These are phyloP conservation scores for Hymenoscyphus occultus DNA, from an alignment of 2,329 filamentous ascomycete genomes.

Conservation along the genomic window DNA sequence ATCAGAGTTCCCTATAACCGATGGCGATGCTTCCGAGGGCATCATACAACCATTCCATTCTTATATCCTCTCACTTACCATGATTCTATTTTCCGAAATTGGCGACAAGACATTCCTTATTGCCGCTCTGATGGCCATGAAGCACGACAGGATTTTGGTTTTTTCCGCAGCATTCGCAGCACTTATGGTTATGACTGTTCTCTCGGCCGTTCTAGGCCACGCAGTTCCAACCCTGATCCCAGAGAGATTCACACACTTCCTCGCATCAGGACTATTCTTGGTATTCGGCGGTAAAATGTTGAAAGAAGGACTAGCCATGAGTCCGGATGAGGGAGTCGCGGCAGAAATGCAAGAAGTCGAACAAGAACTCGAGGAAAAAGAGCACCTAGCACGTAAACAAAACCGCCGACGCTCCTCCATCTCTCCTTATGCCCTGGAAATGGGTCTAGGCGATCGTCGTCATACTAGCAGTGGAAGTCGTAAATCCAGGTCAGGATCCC, in stretches of 20 bases:
- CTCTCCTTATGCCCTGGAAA: constrained; percentile 75
- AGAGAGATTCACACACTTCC: constrained; percentile 84
- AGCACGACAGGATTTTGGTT: constrained; percentile 87
- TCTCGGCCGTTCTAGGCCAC: constrained; percentile 90
- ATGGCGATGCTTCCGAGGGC: constrained; percentile 47
- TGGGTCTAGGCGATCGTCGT: constrained; percentile 58
- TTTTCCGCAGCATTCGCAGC: constrained; percentile 94
- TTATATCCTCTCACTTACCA: constrained; percentile 86
- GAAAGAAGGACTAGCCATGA: constrained; percentile 84
- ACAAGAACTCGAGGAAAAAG: constrained; percentile 88
- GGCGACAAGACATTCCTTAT: constrained; percentile 99
- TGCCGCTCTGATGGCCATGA: constrained; percentile 98
- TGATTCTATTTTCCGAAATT: constrained; percentile 96
- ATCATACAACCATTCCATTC: constrained; percentile 82
- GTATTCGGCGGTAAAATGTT: constrained; percentile 84
- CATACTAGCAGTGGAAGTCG: constrained; percentile 49
- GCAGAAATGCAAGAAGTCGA: constrained; percentile 99
- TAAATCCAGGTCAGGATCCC: constrained; percentile 70
- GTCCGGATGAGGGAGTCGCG: constrained; percentile 83
- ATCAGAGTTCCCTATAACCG: constrained; percentile 33
- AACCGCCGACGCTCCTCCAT: constrained; percentile 64
- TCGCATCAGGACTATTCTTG: constrained; percentile 82
- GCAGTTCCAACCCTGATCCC: constrained; percentile 87
- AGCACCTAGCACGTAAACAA: constrained; percentile 68
- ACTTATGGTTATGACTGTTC: constrained; percentile 87